Conservation (phyloP, 2,329 filamentous ascomycete species). For the Clonostachys byssicola region DNA sequence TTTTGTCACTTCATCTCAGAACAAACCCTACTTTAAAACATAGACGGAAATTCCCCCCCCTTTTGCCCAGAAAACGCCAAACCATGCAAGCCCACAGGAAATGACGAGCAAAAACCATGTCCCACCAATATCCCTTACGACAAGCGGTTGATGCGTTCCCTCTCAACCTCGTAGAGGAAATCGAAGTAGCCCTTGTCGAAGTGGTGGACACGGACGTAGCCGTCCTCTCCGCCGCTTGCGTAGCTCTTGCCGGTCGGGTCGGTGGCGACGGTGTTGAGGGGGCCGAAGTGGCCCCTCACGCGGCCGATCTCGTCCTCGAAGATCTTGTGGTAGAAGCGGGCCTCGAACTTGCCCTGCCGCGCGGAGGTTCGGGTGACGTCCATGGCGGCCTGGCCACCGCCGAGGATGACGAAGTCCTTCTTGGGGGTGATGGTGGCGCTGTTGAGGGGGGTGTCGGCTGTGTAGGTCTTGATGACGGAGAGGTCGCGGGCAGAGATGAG, state of each 20-base stretch:
- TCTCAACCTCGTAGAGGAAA: constrained; percentile 97
- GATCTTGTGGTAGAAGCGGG: constrained; percentile 99
- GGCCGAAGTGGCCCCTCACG: constrained; percentile 95
- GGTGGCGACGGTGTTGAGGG: constrained; percentile 91
- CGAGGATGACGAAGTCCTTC: constrained; percentile 97
- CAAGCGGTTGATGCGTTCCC: constrained; percentile 59
- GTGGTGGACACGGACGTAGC: constrained; percentile 96
- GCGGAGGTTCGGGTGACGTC: constrained; percentile 94
- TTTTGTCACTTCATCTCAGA: constrained; percentile 10
- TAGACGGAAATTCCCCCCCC: constrained; percentile 16
- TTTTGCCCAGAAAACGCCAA: constrained; percentile 29
- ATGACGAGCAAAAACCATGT: constrained; percentile 9
- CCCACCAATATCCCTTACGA: constrained; percentile 15
- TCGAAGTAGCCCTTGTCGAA: constrained; percentile 99
- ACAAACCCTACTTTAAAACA: no score
- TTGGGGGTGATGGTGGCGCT: constrained; percentile 89
- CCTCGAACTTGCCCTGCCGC: constrained; percentile 98
- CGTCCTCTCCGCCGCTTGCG: constrained; percentile 94
- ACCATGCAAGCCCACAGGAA: constrained; percentile 36
- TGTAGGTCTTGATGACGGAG: constrained; percentile 87
- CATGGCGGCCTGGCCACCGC: constrained; percentile 97
- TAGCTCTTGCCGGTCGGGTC: constrained; percentile 91
- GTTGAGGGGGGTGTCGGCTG: constrained; percentile 92
- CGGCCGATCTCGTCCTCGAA: constrained; percentile 98
- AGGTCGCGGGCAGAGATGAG: constrained; percentile 84